Evolutionary conservation across 1,284 basidiomycete genomes (phyloP).

Genomic region (Ustilago esculenta): DNA sequence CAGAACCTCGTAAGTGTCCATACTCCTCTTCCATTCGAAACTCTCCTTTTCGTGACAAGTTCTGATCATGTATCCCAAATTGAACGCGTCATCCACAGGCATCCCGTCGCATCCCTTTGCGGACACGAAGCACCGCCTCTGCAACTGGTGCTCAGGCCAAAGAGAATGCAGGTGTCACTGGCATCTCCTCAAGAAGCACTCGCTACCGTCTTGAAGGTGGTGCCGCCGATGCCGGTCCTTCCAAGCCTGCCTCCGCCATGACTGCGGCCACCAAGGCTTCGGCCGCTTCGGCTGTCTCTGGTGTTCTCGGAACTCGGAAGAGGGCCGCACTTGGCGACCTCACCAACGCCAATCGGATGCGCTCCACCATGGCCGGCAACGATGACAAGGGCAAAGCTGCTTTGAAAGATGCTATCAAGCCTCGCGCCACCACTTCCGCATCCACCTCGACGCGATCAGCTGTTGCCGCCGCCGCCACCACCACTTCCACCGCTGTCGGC

Average conservation of each 20-base stretch:
- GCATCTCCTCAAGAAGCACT: constrained; percentile 26
- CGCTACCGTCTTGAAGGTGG: constrained; percentile 28
- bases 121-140: constrained; percentile 47
- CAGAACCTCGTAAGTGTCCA: constrained; percentile 31
- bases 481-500: constrained; percentile 29
- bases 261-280: constrained; percentile 36
- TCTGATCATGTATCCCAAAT: constrained; percentile 10
- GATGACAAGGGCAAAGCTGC: constrained; percentile 50
- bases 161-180: constrained; percentile 38
- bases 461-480: constrained; percentile 17
- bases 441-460: constrained; percentile 29
- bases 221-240: constrained; percentile 45
- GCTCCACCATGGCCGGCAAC: constrained; percentile 28
- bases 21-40: no score
- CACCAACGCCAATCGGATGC: constrained; percentile 60
- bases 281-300: constrained; percentile 25
- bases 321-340: constrained; percentile 64
- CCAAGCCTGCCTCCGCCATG: constrained; percentile 38
- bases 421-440: constrained; percentile 36
- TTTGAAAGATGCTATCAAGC: constrained; percentile 43
- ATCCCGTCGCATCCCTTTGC: constrained; percentile 46
- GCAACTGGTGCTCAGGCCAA: constrained; percentile 38
- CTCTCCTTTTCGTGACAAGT: not conserved
- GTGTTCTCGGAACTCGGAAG: constrained; percentile 62
- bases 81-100: constrained; percentile 17